Conservation (phyloP, 2,329 filamentous ascomycete genomes). For the Xylariaceae sp. region DNA sequence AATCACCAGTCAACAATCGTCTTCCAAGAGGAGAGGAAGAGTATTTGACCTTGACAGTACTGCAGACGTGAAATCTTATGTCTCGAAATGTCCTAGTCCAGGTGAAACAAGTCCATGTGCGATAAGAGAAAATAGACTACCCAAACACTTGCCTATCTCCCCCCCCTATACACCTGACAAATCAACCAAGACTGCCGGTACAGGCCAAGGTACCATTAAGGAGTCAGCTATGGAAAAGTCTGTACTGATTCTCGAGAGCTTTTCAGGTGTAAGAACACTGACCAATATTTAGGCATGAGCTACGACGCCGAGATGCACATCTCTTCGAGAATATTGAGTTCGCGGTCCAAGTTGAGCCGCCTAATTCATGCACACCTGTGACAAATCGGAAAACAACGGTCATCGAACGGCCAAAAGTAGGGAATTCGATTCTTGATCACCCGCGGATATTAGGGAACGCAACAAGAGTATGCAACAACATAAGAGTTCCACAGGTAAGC, state of each 20-base stretch:
- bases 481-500: too few relatives aligned
- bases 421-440: neutral
- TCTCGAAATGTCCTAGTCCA: neutral
- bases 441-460: too few relatives aligned
- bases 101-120: neutral
- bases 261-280: neutral
- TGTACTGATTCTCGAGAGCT: too few relatives aligned
- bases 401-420: slow-evolving; percentile 32
- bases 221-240: slow-evolving; percentile 3
- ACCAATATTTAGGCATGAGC: slow-evolving; percentile 17
- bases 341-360: slow-evolving; percentile 21
- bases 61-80: neutral
- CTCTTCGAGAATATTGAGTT: slow-evolving; percentile 40
- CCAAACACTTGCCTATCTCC: neutral
- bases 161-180: neutral
- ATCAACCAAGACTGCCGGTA: neutral
- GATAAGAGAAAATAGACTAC: neutral
- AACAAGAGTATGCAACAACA: too few relatives aligned
- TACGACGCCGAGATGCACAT: slow-evolving; percentile 11
- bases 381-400: slow-evolving; percentile 38
- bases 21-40: slow-evolving; percentile 30
- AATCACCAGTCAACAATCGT: slow-evolving; percentile 10
- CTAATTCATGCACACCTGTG: slow-evolving; percentile 20
- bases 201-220: neutral
- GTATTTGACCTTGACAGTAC: slow-evolving; percentile 25